Evolutionary conservation across 2,329 filamentous ascomycete genomes (phyloP).

Genomic region (Plenodomus biglobosus): DNA sequence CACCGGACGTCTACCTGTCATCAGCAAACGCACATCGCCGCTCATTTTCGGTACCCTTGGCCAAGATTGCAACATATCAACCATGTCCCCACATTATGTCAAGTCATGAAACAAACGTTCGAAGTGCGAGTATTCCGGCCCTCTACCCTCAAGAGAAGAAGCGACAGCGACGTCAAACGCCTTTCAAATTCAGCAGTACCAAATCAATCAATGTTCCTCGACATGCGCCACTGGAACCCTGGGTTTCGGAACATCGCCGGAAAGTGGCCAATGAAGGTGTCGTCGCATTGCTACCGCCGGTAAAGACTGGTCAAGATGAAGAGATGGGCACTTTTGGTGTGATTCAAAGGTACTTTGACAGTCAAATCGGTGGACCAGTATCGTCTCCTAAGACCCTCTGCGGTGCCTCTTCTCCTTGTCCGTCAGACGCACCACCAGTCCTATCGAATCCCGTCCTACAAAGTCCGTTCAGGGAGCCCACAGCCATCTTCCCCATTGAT

Average conservation of each 20-base stretch:
- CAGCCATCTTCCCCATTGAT: constrained; percentile 18
- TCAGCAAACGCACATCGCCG: constrained; percentile 12
- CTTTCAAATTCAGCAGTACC: constrained; percentile 21
- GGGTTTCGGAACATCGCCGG: constrained; percentile 28
- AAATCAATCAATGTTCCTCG: constrained; percentile 8
- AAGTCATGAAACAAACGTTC: constrained; percentile 12
- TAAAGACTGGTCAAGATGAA: constrained; percentile 23
- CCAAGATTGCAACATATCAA: constrained; percentile 15
- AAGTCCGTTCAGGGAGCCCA: constrained; percentile 9
- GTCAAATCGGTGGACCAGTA: constrained; percentile 20
- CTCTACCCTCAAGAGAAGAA: constrained; percentile 19
- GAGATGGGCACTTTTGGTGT: constrained; percentile 31
- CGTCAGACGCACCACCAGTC: constrained; percentile 12
- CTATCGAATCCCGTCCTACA: background rate
- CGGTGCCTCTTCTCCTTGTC: constrained; percentile 14
- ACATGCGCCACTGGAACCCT: constrained; percentile 32
- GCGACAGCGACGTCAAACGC: constrained; percentile 30
- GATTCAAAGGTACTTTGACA: constrained; percentile 36
- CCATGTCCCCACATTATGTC: constrained; percentile 6
- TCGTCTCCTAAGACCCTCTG: constrained; percentile 9
- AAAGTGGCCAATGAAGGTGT: constrained; percentile 22
- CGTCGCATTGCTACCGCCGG: constrained; percentile 23
- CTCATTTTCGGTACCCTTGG: constrained; percentile 19
- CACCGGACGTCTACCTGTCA: constrained; percentile 12
- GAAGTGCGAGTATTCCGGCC: constrained; percentile 9